Conservation (phyloP, 2,329 filamentous ascomycete genomes). For the Scolecobasidium constrictum region DNA sequence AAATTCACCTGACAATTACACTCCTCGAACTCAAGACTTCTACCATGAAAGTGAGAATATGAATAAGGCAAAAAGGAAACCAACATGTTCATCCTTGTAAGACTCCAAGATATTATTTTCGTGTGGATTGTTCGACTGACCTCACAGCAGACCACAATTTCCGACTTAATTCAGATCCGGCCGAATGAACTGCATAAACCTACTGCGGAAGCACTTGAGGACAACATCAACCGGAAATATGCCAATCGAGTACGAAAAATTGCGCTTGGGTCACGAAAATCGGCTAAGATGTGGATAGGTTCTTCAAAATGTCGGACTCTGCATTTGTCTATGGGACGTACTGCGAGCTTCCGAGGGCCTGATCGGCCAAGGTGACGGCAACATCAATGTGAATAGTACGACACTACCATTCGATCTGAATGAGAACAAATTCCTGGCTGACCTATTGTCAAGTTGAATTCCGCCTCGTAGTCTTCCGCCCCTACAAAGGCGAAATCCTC, state of each 20-base stretch:
- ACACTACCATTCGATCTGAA: too few species aligned
- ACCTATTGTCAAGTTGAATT: conserved; percentile 66
- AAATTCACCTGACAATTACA: too few species aligned
- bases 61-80: background rate
- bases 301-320: conserved; percentile 88
- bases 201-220: conserved; percentile 77
- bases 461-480: conserved; percentile 83
- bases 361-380: conserved; percentile 83
- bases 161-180: conserved; percentile 86
- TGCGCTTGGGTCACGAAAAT: background rate
- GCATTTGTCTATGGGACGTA: conserved; percentile 86
- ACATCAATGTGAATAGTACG: conserved; percentile 87
- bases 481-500: conserved; percentile 90
- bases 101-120: background rate
- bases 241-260: conserved; percentile 61
- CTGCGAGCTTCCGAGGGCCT: conserved; percentile 83
- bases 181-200: conserved; percentile 80
- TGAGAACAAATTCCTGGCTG: background rate
- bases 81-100: conserved; percentile 11
- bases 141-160: conserved; percentile 65
- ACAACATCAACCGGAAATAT: conserved; percentile 96
- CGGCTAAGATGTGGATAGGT: conserved; percentile 36
- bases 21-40: too few species aligned
- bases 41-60: too few species aligned
- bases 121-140: too few species aligned